These are phyloP conservation scores for Irpex sp. DNA, from an alignment of 1,284 basidiomycete species.

Conservation along the genomic window DNA sequence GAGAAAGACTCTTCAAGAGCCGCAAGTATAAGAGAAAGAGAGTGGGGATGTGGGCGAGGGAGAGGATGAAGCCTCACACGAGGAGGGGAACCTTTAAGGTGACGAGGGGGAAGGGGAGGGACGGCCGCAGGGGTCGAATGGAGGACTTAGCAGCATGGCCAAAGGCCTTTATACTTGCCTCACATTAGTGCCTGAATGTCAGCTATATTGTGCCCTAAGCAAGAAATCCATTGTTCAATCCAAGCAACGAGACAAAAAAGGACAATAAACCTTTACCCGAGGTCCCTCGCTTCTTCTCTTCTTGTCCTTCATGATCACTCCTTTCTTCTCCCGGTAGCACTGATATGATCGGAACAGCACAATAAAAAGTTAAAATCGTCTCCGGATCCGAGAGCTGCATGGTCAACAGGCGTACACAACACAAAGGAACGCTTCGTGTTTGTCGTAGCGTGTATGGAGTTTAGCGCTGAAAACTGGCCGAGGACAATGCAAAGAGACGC, in stretches of 20 bases:
- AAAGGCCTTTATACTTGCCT: not conserved
- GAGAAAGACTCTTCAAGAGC: conserved; percentile 1
- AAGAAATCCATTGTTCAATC: not conserved
- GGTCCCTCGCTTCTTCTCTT: no score
- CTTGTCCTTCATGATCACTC: no score
- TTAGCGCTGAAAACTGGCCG: not conserved
- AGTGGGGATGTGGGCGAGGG: not conserved
- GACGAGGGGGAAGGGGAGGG: not conserved
- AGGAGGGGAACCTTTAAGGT: not conserved
- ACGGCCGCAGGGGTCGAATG: conserved; percentile 1
- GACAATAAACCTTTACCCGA: not conserved
- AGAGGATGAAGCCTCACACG: not conserved
- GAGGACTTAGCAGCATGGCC: not conserved
- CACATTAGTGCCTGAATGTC: no score
- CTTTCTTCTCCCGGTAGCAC: no score
- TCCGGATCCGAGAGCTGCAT: no score
- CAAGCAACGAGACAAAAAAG: not conserved
- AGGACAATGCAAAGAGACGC: not conserved
- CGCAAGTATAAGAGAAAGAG: not conserved
- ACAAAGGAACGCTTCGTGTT: not conserved
- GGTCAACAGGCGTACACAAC: not conserved
- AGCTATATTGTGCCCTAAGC: not conserved
- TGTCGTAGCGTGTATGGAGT: not conserved
- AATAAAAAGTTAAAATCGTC: not conserved
- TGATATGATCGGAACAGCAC: not conserved